Base-by-base conservation (phyloP, 2,329 filamentous ascomycete species). In the Didymella glomerata region DNA sequence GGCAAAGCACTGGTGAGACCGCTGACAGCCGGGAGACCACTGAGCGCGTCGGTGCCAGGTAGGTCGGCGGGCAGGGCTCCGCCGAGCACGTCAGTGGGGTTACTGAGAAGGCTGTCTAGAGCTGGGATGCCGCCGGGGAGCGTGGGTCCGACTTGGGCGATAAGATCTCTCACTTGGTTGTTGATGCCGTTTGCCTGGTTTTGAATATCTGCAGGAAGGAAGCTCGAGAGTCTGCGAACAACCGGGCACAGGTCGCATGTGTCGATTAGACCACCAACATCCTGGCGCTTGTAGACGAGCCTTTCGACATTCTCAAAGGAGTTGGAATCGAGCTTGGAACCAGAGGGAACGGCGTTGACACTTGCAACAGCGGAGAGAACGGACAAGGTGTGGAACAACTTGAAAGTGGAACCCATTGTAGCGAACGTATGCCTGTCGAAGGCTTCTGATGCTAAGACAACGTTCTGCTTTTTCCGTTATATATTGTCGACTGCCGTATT, bases 201-300 rank as follows among this genome's bases (percentile, higher is more conserved):
- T 34, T 65, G 54, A 28, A 65, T 34, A n/a, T 58, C 58, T 8
- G 28, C 13, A 18, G 63, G 60, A 9, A 63, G 18, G 18, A 45
- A 53, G 14, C n/a, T 34, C 11, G 41, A 50, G 16, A 65, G 27
- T 27, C 55, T 56, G n/a, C 57, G 52, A n/a, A 65, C 51, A 8
- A 55, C 60, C 1, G 60, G 63, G 47, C 63, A 65, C 34, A 61
- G 32, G n/a, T 54, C 41, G 36, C 63, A 65, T 4, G 58, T 61
- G n/a, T 61, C 49, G 25, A 57, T 4, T 0, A 63, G 28, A 30
- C 58, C 57, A 9, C 46, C 40, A 20, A 52, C 6, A 22, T 44
- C 47, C 38, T 61, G 63, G 44, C 60, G 62, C 42, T 60, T 57
- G 52, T 54, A 59, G 47, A 59, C 44, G 30, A 45, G 47, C n/a